phyloP scores from a whole-genome alignment of 2,329 filamentous ascomycete species.

The Cladorrhinum sp. region DNA sequence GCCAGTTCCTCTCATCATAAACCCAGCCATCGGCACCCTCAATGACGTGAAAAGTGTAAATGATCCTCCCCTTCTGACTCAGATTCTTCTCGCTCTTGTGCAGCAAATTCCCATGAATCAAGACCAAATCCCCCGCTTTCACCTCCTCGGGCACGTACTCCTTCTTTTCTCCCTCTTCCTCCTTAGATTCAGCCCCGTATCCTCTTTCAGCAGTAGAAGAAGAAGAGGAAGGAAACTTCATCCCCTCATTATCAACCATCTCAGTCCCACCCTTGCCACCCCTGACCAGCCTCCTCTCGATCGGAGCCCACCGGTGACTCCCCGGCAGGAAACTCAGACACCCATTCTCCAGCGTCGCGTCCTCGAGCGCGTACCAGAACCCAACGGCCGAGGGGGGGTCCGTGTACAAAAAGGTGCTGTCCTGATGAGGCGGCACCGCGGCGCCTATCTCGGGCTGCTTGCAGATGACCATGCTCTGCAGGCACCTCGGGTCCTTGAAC shows the following conservation, averaged over 20 bases:
- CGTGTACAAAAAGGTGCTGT: constrained; percentile 90
- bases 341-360: constrained; percentile 81
- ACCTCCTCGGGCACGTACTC: constrained; percentile 81
- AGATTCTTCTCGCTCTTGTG: constrained; percentile 95
- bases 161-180: constrained; percentile 42
- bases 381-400: constrained; percentile 84
- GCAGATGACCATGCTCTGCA: constrained; percentile 98
- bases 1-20: constrained; percentile 89
- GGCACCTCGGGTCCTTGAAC: constrained; percentile 69
- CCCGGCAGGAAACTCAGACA: constrained; percentile 84
- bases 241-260: constrained; percentile 68
- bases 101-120: constrained; percentile 93
- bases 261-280: constrained; percentile 56
- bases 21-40: constrained; percentile 64
- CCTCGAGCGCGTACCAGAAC: constrained; percentile 97
- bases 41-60: constrained; percentile 97
- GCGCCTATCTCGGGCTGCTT: constrained; percentile 97
- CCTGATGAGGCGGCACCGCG: constrained; percentile 86
- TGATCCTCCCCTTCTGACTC: constrained; percentile 82
- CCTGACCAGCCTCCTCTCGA: constrained; percentile 74
- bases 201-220: too few species aligned
- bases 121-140: constrained; percentile 82
- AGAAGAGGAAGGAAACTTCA: constrained; percentile 65
- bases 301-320: constrained; percentile 67
- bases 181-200: constrained; percentile 47